Percentiles rank a stretch among this genome's conserved stretches.
phyloP scores from a whole-genome alignment of 352 stramenopile species.

The Globisporangium megalacanthum region DNA sequence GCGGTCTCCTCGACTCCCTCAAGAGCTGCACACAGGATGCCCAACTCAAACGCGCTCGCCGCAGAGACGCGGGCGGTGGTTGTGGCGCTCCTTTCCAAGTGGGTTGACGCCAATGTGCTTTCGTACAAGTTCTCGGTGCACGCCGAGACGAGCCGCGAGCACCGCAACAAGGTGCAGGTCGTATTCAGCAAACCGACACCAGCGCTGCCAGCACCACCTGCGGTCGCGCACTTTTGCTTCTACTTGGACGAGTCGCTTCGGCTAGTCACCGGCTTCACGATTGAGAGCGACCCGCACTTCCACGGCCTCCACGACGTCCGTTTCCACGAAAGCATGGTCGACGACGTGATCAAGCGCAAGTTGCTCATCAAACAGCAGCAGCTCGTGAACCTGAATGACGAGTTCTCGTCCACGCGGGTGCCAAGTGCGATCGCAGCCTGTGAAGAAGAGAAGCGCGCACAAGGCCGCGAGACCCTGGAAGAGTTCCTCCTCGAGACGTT shows the following conservation, averaged over 20 bases:
- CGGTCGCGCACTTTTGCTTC: slow-evolving; percentile 60
- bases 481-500: slow-evolving; percentile 55
- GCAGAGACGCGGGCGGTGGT: slow-evolving; percentile 38
- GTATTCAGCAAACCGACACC: slow-evolving; percentile 63
- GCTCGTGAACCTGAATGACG: slow-evolving; percentile 48
- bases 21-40: slow-evolving; percentile 13
- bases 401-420: slow-evolving; percentile 55
- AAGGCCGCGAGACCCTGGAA: slow-evolving; percentile 38
- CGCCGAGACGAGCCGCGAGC: slow-evolving; percentile 21
- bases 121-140: slow-evolving; percentile 59
- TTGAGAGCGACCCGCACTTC: slow-evolving; percentile 62
- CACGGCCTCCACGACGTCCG: slow-evolving; percentile 32
- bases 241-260: slow-evolving; percentile 34
- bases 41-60: slow-evolving; percentile 17
- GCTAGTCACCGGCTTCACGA: slow-evolving; percentile 42
- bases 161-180: slow-evolving; percentile 36
- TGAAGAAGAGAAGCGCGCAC: slow-evolving; percentile 31
- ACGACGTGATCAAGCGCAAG: slow-evolving; percentile 56
- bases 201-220: slow-evolving; percentile 25
- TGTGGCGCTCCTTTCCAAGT: slow-evolving; percentile 36
- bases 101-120: slow-evolving; percentile 26
- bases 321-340: slow-evolving; percentile 51
- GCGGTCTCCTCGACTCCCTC: background rate
- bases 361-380: slow-evolving; percentile 31
- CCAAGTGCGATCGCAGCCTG: slow-evolving; percentile 29